Conservation (phyloP, 2,329 filamentous ascomycete species). For the Penicillium hesseltinei region DNA sequence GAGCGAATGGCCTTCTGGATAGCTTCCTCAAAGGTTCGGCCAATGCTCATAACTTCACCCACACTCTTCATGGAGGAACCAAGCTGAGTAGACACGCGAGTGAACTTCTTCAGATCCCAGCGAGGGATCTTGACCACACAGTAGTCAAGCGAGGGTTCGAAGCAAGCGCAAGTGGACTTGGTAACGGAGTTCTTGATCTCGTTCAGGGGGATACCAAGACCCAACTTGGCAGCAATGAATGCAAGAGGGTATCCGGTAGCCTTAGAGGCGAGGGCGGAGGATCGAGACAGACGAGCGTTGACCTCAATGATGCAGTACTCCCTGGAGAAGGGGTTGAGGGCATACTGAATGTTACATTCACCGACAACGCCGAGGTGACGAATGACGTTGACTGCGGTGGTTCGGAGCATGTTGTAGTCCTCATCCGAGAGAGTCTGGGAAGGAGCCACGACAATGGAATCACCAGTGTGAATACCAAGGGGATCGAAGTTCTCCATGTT, state of each 20-base stretch:
- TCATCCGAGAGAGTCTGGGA: conserved; percentile 96
- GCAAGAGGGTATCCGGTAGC: conserved; percentile 94
- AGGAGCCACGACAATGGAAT: conserved; percentile 96
- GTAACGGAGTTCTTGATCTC: conserved; percentile 96
- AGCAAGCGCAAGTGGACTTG: conserved; percentile 93
- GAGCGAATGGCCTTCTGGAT: conserved; percentile 97
- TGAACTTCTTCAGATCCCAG: conserved; percentile 99
- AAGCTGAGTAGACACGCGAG: conserved; percentile 88
- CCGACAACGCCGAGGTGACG: conserved; percentile 95
- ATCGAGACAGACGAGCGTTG: conserved; percentile 92
- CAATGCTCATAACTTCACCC: conserved; percentile 98
- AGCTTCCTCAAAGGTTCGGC: conserved; percentile 93
- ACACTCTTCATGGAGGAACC: conserved; percentile 99
- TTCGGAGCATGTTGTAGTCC: conserved; percentile 98
- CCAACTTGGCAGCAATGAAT: conserved; percentile 95
- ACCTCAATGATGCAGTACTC: conserved; percentile 99
- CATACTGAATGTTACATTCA: conserved; percentile 99
- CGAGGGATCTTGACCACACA: conserved; percentile 98
- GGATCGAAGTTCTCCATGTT: conserved; percentile 99
- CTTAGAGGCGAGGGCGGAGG: conserved; percentile 93
- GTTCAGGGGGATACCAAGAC: conserved; percentile 90
- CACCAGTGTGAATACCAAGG: conserved; percentile 94
- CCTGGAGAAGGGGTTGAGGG: conserved; percentile 87
- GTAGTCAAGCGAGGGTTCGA: conserved; percentile 97
- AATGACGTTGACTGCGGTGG: conserved; percentile 95